A percentile compares a stretch with the other conserved stretches of the same genome.
These are phyloP conservation scores for Boletus vinaceobasis DNA, from an alignment of 768 basidiomycete species.

Conservation along the genomic window DNA sequence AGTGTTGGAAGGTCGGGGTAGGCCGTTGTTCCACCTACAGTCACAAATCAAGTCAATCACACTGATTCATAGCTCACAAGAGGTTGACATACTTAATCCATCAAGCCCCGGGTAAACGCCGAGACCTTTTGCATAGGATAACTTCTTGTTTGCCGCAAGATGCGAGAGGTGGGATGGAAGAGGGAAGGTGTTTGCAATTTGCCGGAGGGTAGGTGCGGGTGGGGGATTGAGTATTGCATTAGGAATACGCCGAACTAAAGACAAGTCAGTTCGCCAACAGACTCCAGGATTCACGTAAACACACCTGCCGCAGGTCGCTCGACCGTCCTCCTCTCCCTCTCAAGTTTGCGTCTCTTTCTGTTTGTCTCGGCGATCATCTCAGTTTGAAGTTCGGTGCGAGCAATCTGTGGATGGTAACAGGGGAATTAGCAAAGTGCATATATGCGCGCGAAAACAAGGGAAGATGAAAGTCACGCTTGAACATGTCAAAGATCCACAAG, in stretches of 20 bases:
- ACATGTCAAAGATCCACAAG: not conserved
- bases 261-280: constrained; percentile 2
- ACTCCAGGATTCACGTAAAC: constrained; percentile 21
- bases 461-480: constrained; percentile 3
- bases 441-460: not conserved
- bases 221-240: constrained; percentile 47
- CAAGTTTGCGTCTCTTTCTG: constrained; percentile 77
- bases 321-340: constrained; percentile 75
- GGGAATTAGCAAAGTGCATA: constrained; percentile 4
- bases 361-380: constrained; percentile 90
- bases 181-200: constrained; percentile 60
- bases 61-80: constrained; percentile 3
- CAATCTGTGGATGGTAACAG: constrained; percentile 42
- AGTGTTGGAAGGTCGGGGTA: constrained; percentile 39
- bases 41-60: constrained; percentile 12
- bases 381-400: constrained; percentile 75
- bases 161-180: constrained; percentile 34
- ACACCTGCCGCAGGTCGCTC: constrained; percentile 76
- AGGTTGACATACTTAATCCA: constrained; percentile 14
- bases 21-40: constrained; percentile 39
- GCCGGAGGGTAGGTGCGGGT: constrained; percentile 60
- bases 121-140: constrained; percentile 18
- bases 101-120: constrained; percentile 17
- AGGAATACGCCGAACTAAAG: constrained; percentile 58
- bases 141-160: constrained; percentile 19